phyloP scores from a whole-genome alignment of 768 basidiomycete genomes.

The Lactarius deliciosus region DNA sequence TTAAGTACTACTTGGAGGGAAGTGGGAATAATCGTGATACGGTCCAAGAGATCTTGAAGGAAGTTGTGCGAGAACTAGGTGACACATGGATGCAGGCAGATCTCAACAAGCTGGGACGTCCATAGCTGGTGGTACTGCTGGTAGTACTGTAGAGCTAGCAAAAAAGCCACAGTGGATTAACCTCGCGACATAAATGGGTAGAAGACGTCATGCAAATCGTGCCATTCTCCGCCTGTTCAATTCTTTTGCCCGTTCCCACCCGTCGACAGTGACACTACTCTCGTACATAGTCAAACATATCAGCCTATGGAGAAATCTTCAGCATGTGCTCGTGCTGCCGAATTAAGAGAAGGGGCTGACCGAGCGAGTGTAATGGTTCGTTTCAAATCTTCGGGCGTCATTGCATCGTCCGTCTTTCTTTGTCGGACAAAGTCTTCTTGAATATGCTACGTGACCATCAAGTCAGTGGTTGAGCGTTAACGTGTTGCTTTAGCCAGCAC shows the following conservation, averaged over 20 bases:
- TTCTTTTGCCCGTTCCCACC: conserved; percentile 66
- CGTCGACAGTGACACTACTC: conserved; percentile 50
- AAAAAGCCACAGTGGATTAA: background rate
- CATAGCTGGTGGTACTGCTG: conserved; percentile 24
- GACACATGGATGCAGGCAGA: conserved; percentile 67
- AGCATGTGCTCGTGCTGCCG: conserved; percentile 7
- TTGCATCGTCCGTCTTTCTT: conserved; percentile 40
- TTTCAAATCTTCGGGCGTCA: conserved; percentile 62
- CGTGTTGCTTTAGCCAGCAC: conserved; percentile 38
- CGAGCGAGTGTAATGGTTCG: conserved; percentile 67
- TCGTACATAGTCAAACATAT: conserved; percentile 62
- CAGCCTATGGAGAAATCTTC: conserved; percentile 44
- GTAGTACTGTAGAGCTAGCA: background rate
- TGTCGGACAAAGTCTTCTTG: conserved; percentile 69
- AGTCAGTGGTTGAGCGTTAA: conserved; percentile 3
- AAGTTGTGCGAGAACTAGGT: conserved; percentile 60
- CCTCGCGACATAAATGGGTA: background rate
- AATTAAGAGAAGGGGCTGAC: conserved; percentile 40
- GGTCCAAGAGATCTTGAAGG: conserved; percentile 51
- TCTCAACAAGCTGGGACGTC: conserved; percentile 46
- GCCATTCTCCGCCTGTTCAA: conserved; percentile 51
- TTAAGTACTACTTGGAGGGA: conserved; percentile 90
- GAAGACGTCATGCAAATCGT: conserved; percentile 26
- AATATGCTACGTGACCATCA: conserved; percentile 50
- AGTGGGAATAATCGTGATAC: conserved; percentile 50